These are phyloP conservation scores for Macrophomina tecta DNA, from an alignment of 2,329 filamentous ascomycete species.

Conservation along the genomic window DNA sequence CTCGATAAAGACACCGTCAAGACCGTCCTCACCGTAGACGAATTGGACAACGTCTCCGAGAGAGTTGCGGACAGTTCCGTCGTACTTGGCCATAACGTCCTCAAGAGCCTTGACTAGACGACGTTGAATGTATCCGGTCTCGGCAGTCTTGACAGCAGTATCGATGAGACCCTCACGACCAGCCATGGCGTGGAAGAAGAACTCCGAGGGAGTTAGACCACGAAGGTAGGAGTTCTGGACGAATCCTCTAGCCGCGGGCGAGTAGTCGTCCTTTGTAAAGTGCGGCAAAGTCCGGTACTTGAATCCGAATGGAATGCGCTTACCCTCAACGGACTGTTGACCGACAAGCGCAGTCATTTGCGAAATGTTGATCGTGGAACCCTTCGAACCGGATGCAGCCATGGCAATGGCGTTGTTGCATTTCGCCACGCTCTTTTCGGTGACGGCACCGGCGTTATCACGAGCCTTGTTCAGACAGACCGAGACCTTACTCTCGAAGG, in stretches of 20 bases:
- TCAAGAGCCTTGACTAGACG: constrained; percentile 97
- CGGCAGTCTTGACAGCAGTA: constrained; percentile 98
- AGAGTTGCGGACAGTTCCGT: constrained; percentile 96
- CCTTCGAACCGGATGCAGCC: constrained; percentile 96
- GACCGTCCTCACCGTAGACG: constrained; percentile 94
- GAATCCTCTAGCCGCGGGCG: constrained; percentile 93
- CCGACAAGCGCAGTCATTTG: constrained; percentile 99
- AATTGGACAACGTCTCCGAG: constrained; percentile 97
- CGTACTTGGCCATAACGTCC: constrained; percentile 96
- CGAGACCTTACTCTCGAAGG: constrained; percentile 96
- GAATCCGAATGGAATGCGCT: constrained; percentile 98
- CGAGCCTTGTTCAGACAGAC: constrained; percentile 92
- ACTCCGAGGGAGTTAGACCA: constrained; percentile 92
- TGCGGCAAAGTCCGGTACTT: constrained; percentile 96
- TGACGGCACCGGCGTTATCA: constrained; percentile 93
- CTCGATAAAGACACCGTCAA: constrained; percentile 93
- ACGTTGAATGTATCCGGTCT: constrained; percentile 98
- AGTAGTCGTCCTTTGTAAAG: constrained; percentile 99
- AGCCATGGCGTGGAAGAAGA: constrained; percentile 99
- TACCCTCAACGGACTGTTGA: constrained; percentile 97
- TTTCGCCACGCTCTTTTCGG: constrained; percentile 91
- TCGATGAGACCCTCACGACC: constrained; percentile 99
- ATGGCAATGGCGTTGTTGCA: constrained; percentile 96
- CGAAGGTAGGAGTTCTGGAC: constrained; percentile 98
- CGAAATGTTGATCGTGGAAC: constrained; percentile 98